phyloP scores from a whole-genome alignment of 768 basidiomycete genomes.

The Tricholoma terreum region DNA sequence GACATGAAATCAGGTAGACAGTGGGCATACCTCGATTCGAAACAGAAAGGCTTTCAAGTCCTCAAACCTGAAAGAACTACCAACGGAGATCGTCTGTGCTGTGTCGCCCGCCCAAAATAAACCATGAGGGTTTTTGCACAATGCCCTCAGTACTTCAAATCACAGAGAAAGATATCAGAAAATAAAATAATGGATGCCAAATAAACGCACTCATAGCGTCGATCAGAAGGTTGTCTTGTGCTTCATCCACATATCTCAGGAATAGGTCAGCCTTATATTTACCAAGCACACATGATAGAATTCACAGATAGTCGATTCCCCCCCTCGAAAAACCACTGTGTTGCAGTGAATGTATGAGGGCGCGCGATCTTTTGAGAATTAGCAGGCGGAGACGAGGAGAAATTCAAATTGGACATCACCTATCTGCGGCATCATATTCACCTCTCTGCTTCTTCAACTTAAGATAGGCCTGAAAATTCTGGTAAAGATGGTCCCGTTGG shows the following conservation, averaged over 20 bases:
- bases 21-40: slow-evolving; percentile 51
- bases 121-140: slow-evolving; percentile 63
- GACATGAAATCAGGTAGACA: neutral
- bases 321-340: slow-evolving; percentile 32
- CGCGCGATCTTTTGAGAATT: slow-evolving; percentile 43
- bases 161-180: neutral
- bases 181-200: neutral
- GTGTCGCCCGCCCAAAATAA: slow-evolving; percentile 82
- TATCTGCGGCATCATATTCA: slow-evolving; percentile 59
- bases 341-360: slow-evolving; percentile 38
- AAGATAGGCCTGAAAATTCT: slow-evolving; percentile 50
- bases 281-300: neutral
- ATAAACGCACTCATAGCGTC: slow-evolving; percentile 50
- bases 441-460: slow-evolving; percentile 39
- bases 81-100: slow-evolving; percentile 72
- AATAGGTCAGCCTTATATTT: neutral
- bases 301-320: slow-evolving; percentile 56
- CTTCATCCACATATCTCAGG: slow-evolving; percentile 69
- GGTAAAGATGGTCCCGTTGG: slow-evolving; percentile 47
- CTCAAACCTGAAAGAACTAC: slow-evolving; percentile 69
- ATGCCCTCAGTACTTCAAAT: slow-evolving; percentile 49
- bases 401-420: slow-evolving; percentile 29
- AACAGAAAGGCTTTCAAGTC: slow-evolving; percentile 68
- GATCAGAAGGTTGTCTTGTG: slow-evolving; percentile 67
- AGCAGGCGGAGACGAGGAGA: neutral